These are phyloP conservation scores for Pistacia vera DNA, from an alignment of 345 rosid species.

Conservation along the genomic window DNA sequence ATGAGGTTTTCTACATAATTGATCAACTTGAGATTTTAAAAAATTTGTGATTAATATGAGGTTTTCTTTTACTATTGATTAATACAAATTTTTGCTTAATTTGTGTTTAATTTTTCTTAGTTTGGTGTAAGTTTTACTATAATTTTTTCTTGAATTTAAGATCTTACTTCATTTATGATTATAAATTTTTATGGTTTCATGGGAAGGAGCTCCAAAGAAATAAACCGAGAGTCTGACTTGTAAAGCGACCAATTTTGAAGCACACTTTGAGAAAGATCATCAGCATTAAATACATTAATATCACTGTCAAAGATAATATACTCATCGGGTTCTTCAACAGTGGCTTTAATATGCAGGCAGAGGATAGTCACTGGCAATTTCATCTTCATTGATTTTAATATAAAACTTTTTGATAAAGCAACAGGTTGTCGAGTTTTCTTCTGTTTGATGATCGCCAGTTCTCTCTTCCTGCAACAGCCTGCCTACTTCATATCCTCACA, in stretches of 20 bases:
- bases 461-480: conserved; percentile 67
- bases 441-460: conserved; percentile 57
- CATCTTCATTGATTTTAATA: conserved; percentile 78
- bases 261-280: conserved; percentile 59
- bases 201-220: conserved; percentile 85
- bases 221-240: conserved; percentile 63
- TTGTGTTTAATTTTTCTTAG: no score
- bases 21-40: no score
- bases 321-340: conserved; percentile 68
- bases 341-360: conserved; percentile 72
- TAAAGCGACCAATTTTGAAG: conserved; percentile 88
- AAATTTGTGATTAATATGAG: no score
- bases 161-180: no score
- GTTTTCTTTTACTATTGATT: no score
- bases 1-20: no score
- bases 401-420: conserved; percentile 50
- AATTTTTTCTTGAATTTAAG: no score
- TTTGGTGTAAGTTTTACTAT: no score
- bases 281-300: conserved; percentile 32
- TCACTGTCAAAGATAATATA: conserved; percentile 44
- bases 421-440: conserved; percentile 41
- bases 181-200: conserved; percentile 43
- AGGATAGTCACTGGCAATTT: conserved; percentile 82
- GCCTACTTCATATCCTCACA: conserved; percentile 62
- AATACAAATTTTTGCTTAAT: no score